Evolutionary conservation across 305 asterid genomes (phyloP), one percentile per base, ranked within the genome.

Genomic region (Fraxinus platypoda): DNA sequence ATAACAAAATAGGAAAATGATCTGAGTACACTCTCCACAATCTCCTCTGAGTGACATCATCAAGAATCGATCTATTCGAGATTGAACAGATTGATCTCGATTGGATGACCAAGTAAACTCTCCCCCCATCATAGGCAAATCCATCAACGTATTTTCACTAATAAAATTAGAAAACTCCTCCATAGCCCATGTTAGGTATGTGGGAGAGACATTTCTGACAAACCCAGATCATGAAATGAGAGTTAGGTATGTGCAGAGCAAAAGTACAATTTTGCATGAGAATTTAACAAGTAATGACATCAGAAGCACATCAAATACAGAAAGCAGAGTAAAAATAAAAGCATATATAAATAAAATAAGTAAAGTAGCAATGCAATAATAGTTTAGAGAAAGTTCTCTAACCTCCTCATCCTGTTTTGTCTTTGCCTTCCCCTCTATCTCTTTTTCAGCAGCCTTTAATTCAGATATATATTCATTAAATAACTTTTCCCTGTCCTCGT

Each of bases 321-420:
- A 64, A 21, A 70, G 38, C 41, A 70, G 75, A 70, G 11, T 28
- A 59, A 17, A 3, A 21, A 64, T 78, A 21, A 79, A 76, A 21
- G 78, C 33, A 71, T 37, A 78, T 33, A 68, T 21, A 84, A 57
- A 72, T 37, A 74, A 71, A 62, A 83, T 77, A 74, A 78, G 41
- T 25, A 75, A 78, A 84, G 30, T 71, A 78, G 79, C 72, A 68
- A 68, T 34, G 59, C 49, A 68, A 83, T 79, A 72, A 52, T 68
- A 33, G 26, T 66, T 31, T 62, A 54, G 31, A 79, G 54, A 77
- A 30, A 80, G 76, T 33, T 59, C 54, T 75, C 90, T 85, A 80
- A 96, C 99, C 95, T 93, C 98, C 88, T 94, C 97, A 25, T 87
- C 94, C 57, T 84, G 88, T 90, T 88, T 91, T 17, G 92, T 91